Evolutionary conservation across 1,284 basidiomycete species (phyloP), one percentile per base, ranked within the genome.

Genomic region (Tilletia horrida): DNA sequence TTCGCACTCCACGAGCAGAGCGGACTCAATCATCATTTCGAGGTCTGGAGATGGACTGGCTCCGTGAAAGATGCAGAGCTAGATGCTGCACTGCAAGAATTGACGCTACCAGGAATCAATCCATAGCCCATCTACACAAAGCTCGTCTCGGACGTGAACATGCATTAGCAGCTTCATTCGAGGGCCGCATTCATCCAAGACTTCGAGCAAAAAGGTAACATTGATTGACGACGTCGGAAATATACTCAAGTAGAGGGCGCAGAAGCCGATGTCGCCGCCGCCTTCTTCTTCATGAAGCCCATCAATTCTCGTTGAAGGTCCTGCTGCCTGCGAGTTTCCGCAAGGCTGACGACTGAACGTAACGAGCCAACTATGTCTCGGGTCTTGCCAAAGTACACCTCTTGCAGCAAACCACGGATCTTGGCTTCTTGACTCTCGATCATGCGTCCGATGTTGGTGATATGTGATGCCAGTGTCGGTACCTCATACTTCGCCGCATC

Each of bases 381-480:
- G 55, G 94, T 97, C 85, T 99, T 98, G 67, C 92, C 93, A 84
- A 97, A 97, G 84, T 97, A 97, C 18, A 98, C 95, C 84, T 96
- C 92, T 80, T 95, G 91, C 21, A 99, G 85, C 68, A 93, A 85
- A 82, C 96, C 97, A 61, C 96, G 88, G 90, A 97, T 94, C 85
- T 97, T 97, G 81, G 93, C 91, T 84, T 99, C 96, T 90, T 95
- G 94, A 73, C 97, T 95, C 83, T 99, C 96, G 73, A 99, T 89
- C 88, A 97, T 90, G 73, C 87, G 88, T 3, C 96, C 96, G 18
- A 91, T 89, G 83, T 98, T 98, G 64, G 88, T 87, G 67, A 99
- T 90, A 83, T 99, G 96, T 45, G 90, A 89, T 23, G 72, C 67
- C 62, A 69, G 68, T 64, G 76, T 76, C 25, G 59, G 52, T 45